A percentile compares a stretch with the other conserved stretches of the same genome.
Evolutionary conservation across 2,329 filamentous ascomycete genomes (phyloP).

Genomic region (Ophioceras dolichostomum): DNA sequence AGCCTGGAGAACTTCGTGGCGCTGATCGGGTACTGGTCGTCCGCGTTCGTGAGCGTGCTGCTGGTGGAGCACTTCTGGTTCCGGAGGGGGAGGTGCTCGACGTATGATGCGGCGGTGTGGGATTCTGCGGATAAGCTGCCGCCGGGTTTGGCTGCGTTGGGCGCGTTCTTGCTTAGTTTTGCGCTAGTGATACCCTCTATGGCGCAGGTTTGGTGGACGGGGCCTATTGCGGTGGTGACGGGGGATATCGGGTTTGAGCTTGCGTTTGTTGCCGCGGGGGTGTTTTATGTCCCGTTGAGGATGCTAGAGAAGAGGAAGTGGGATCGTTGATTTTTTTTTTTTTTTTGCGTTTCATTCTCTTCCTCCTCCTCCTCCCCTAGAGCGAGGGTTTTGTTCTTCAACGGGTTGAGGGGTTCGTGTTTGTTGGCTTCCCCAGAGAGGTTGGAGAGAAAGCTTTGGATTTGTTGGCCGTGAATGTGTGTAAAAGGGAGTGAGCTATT

Average conservation of each 20-base stretch:
- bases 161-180: slow-evolving; percentile 9
- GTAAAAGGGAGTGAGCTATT: too few relatives aligned
- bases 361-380: too few relatives aligned
- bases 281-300: slow-evolving; percentile 27
- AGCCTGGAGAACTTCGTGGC: slow-evolving; percentile 31
- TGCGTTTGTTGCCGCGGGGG: slow-evolving; percentile 25
- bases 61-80: slow-evolving; percentile 17
- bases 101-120: slow-evolving; percentile 13
- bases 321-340: neutral
- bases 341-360: neutral
- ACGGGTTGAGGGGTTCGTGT: too few relatives aligned
- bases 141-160: slow-evolving; percentile 14
- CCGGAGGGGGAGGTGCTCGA: slow-evolving; percentile 8
- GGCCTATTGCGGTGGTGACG: slow-evolving; percentile 26
- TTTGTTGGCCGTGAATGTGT: too few relatives aligned
- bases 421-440: too few relatives aligned
- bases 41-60: slow-evolving; percentile 26
- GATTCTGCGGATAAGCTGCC: slow-evolving; percentile 12
- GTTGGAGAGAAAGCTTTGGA: too few relatives aligned
- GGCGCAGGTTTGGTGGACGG: slow-evolving; percentile 28
- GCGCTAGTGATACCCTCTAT: slow-evolving; percentile 25
- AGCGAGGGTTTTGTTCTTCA: too few relatives aligned
- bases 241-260: slow-evolving; percentile 33
- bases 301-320: slow-evolving; percentile 15
- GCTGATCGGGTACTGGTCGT: slow-evolving; percentile 32